These are phyloP conservation scores for Amyloporia xantha DNA, from an alignment of 768 basidiomycete genomes.

Conservation along the genomic window DNA sequence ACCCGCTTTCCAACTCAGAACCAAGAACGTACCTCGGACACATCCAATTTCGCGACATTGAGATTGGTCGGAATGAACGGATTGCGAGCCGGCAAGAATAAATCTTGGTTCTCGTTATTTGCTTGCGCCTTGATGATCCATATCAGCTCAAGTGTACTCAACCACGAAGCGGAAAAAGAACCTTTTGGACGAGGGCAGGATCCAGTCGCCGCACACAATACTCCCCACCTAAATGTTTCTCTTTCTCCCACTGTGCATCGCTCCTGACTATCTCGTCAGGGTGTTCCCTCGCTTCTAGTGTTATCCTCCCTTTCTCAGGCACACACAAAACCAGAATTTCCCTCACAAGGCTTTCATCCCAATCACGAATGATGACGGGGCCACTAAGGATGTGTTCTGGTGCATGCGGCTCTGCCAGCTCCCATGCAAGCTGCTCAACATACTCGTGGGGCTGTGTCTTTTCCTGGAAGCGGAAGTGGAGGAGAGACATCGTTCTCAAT, in stretches of 20 bases:
- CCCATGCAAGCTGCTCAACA: constrained; percentile 30
- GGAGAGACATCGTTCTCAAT: constrained; percentile 34
- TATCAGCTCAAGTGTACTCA: not conserved
- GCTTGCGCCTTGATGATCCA: constrained; percentile 12
- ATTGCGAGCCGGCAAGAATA: constrained; percentile 42
- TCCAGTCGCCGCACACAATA: constrained; percentile 32
- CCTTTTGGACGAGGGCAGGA: constrained; percentile 27
- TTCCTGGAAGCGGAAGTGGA: constrained; percentile 43
- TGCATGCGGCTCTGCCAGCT: constrained; percentile 17
- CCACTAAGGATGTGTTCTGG: constrained; percentile 14
- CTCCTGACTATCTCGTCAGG: constrained; percentile 20
- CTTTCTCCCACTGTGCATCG: constrained; percentile 26
- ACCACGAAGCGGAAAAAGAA: constrained; percentile 5
- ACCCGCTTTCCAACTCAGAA: no score
- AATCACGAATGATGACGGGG: constrained; percentile 9
- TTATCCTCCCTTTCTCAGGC: constrained; percentile 31
- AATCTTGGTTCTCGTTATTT: constrained; percentile 23
- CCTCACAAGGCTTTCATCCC: constrained; percentile 15
- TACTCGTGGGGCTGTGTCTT: constrained; percentile 36
- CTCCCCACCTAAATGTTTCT: constrained; percentile 47
- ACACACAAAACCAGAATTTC: constrained; percentile 19
- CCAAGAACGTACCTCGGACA: constrained; percentile 17
- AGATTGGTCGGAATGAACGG: constrained; percentile 44
- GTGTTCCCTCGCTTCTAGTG: constrained; percentile 32
- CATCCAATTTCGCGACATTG: constrained; percentile 33